These are phyloP conservation scores for Wilcoxina mikolae DNA, from an alignment of 495 filamentous ascomycete genomes.

Conservation along the genomic window DNA sequence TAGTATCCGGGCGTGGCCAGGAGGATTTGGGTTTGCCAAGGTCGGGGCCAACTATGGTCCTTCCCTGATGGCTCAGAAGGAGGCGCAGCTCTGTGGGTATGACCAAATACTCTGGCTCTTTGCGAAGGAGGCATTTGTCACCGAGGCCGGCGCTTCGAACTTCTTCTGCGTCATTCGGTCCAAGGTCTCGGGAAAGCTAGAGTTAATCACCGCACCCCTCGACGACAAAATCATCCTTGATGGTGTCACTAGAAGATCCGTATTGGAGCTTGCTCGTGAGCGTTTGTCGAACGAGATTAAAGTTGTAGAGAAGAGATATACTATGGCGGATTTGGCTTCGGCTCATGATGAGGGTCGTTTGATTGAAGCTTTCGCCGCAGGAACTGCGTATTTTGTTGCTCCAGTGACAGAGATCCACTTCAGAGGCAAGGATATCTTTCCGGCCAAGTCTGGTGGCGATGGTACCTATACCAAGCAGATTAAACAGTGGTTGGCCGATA, in stretches of 20 bases:
- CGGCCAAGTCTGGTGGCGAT: constrained; percentile 36
- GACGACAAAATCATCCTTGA: constrained; percentile 70
- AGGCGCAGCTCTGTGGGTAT: constrained; percentile 55
- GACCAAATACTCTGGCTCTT: constrained; percentile 91
- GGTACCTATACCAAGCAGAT: constrained; percentile 51
- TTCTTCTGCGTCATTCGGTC: constrained; percentile 78
- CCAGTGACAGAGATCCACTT: constrained; percentile 61
- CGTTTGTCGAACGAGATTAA: constrained; percentile 48
- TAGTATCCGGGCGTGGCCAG: constrained; percentile 79
- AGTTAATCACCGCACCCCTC: constrained; percentile 72
- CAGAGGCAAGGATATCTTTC: constrained; percentile 49
- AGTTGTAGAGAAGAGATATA: constrained; percentile 65
- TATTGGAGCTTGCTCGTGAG: constrained; percentile 56
- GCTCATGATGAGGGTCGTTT: constrained; percentile 62
- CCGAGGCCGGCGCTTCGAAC: constrained; percentile 82
- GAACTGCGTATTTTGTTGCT: constrained; percentile 80
- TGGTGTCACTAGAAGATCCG: constrained; percentile 64
- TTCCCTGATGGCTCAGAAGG: constrained; percentile 54
- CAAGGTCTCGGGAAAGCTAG: constrained; percentile 43
- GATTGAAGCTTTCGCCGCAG: constrained; percentile 71
- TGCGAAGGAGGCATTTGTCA: constrained; percentile 56
- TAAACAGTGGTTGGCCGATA: constrained; percentile 64
- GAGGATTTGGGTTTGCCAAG: constrained; percentile 80
- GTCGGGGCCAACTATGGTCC: constrained; percentile 89
- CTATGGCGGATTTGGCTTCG: constrained; percentile 60